Conservation (phyloP, 108 stramenopile genomes). For the Pseudonitzschia multistriata region DNA sequence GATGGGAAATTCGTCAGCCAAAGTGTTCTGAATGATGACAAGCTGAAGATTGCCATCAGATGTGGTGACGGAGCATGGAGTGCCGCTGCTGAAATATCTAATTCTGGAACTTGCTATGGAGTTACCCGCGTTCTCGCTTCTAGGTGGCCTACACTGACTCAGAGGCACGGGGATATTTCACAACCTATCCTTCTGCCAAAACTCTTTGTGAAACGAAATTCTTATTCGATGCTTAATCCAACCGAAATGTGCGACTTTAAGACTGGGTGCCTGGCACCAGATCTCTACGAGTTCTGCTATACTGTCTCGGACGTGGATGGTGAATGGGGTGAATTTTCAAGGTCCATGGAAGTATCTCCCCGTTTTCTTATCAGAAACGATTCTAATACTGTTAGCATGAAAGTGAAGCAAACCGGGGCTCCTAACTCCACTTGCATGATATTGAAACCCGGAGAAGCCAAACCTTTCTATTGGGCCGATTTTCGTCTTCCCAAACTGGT, state of each 20-base stretch:
- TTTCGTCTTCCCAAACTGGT: constrained; percentile 57
- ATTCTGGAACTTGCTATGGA: constrained; percentile 50
- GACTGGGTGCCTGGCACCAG: constrained; percentile 27
- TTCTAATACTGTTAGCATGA: constrained; percentile 41
- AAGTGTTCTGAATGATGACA: constrained; percentile 2
- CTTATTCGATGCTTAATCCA: constrained; percentile 13
- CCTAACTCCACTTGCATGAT: constrained; percentile 35
- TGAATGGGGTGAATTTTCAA: constrained; percentile 71
- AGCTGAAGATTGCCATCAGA: constrained; percentile 40
- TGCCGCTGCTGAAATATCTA: constrained; percentile 41
- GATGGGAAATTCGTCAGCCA: neutral
- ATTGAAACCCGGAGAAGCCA: constrained; percentile 36
- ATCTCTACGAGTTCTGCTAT: constrained; percentile 61
- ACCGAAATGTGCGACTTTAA: constrained; percentile 7
- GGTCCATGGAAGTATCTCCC: constrained; percentile 50
- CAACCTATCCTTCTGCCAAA: neutral
- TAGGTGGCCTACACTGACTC: constrained; percentile 58
- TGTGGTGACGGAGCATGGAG: constrained; percentile 59
- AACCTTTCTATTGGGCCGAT: constrained; percentile 71
- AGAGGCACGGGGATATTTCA: neutral
- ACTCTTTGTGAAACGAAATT: constrained; percentile 1
- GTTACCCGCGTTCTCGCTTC: constrained; percentile 47
- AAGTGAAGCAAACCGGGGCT: constrained; percentile 67
- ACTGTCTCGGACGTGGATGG: constrained; percentile 53
- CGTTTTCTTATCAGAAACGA: constrained; percentile 64